These are phyloP conservation scores for Linnemannia zychae DNA, from an alignment of 192 early-diverging fungal genomes.

Conservation along the genomic window DNA sequence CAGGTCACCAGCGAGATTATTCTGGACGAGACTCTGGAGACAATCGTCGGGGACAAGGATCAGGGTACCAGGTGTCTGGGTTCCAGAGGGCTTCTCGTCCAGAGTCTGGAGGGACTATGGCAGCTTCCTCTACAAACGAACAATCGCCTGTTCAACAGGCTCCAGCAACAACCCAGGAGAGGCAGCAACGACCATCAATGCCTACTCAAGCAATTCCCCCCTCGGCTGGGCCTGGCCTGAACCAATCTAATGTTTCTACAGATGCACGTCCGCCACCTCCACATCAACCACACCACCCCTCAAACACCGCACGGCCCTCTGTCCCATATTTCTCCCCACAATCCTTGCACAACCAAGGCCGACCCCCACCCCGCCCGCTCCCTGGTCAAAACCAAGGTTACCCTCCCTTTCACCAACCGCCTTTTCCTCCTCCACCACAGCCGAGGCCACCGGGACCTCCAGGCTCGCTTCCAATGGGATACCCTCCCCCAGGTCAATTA, in stretches of 20 bases:
- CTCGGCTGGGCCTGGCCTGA: background rate
- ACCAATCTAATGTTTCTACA: background rate
- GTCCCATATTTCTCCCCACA: background rate
- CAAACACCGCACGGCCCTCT: constrained; percentile 2
- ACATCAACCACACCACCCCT: constrained; percentile 5
- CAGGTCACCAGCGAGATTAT: background rate
- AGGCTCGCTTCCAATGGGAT: background rate
- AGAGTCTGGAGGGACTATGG: constrained; percentile 26
- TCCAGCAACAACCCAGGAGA: background rate
- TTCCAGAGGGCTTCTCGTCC: constrained; percentile 50
- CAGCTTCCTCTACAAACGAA: background rate
- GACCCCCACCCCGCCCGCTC: background rate
- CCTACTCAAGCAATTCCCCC: background rate
- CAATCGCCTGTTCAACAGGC: background rate
- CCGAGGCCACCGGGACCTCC: background rate
- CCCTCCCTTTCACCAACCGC: constrained; percentile 1
- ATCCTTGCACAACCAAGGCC: background rate
- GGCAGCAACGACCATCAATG: background rate
- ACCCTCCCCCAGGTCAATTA: constrained; percentile 5
- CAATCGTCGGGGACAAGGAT: background rate
- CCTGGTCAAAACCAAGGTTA: background rate
- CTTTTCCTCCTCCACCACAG: constrained; percentile 5
- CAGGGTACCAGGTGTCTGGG: constrained; percentile 43
- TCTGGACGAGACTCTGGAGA: background rate
- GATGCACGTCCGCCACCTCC: background rate